phyloP scores from a whole-genome alignment of 2,329 filamentous ascomycete genomes.

The Stemphylium vesicarium region DNA sequence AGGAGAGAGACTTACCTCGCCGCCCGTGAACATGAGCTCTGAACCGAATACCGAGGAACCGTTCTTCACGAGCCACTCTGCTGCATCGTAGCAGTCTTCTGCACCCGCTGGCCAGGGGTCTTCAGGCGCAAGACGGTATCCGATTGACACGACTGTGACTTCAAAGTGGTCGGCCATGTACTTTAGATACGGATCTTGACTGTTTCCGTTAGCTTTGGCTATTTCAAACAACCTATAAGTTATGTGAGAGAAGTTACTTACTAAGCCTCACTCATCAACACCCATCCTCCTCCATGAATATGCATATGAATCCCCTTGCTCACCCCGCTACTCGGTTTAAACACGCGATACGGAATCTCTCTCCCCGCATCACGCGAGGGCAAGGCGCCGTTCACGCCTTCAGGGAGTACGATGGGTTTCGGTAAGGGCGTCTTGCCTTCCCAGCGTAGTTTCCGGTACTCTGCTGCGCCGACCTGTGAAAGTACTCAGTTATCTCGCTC shows the following conservation, averaged over 20 bases:
- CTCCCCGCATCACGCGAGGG: slow-evolving; percentile 61
- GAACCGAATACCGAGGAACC: slow-evolving; percentile 52
- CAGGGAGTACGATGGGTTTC: slow-evolving; percentile 53
- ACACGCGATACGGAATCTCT: slow-evolving; percentile 60
- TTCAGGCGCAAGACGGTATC: slow-evolving; percentile 67
- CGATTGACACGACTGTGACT: slow-evolving; percentile 61
- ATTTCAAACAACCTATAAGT: background rate
- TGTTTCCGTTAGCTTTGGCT: slow-evolving; percentile 19
- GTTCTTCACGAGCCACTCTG: slow-evolving; percentile 60
- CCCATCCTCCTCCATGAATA: slow-evolving; percentile 62
- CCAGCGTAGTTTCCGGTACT: slow-evolving; percentile 62
- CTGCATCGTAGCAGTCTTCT: slow-evolving; percentile 65
- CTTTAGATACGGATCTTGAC: slow-evolving; percentile 58
- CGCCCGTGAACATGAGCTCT: slow-evolving; percentile 51
- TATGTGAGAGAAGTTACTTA: background rate
- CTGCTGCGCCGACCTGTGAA: slow-evolving; percentile 57
- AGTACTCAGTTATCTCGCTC: background rate
- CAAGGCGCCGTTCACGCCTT: slow-evolving; percentile 56
- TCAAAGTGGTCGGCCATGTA: slow-evolving; percentile 58
- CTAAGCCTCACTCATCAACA: slow-evolving; percentile 50
- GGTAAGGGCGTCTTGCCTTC: slow-evolving; percentile 61
- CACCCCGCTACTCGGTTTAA: slow-evolving; percentile 56
- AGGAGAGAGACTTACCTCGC: slow-evolving; percentile 40
- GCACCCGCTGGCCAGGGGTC: slow-evolving; percentile 61
- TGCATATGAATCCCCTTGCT: slow-evolving; percentile 59